These are phyloP conservation scores for Xylariaceae sp. DNA, from an alignment of 2,329 filamentous ascomycete species.

Conservation along the genomic window DNA sequence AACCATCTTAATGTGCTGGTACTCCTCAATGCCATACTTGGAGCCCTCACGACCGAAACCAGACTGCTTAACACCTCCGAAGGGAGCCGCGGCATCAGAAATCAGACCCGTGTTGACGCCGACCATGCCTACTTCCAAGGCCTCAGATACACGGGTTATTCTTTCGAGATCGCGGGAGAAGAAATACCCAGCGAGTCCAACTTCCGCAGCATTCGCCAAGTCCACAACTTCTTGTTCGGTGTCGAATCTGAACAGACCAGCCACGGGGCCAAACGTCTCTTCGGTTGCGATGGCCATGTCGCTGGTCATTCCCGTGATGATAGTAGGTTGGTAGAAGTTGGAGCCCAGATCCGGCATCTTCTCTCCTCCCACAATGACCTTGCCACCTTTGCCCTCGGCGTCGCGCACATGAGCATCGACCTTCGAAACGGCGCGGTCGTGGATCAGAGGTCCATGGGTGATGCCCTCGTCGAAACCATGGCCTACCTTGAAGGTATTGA, in stretches of 20 bases:
- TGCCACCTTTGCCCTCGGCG: constrained; percentile 71
- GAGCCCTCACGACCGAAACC: constrained; percentile 78
- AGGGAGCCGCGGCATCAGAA: constrained; percentile 56
- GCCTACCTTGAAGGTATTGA: constrained; percentile 71
- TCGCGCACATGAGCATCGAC: constrained; percentile 77
- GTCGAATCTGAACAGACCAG: constrained; percentile 82
- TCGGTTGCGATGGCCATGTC: constrained; percentile 82
- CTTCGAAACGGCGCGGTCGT: constrained; percentile 75
- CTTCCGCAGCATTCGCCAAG: constrained; percentile 75
- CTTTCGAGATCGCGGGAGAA: constrained; percentile 65
- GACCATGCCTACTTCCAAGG: constrained; percentile 81
- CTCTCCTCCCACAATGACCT: constrained; percentile 71
- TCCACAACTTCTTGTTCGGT: constrained; percentile 84
- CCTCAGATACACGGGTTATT: constrained; percentile 60
- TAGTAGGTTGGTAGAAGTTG: constrained; percentile 88
- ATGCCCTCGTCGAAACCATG: constrained; percentile 65
- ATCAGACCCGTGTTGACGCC: constrained; percentile 74
- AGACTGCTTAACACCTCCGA: constrained; percentile 79
- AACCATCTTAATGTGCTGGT: constrained; percentile 66
- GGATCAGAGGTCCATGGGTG: constrained; percentile 81
- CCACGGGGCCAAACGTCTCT: constrained; percentile 95
- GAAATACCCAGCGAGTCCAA: constrained; percentile 93
- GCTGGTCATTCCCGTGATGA: constrained; percentile 78
- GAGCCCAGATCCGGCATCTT: constrained; percentile 68
- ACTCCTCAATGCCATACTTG: constrained; percentile 73